Percentiles rank a stretch among this genome's conserved stretches.
These are phyloP conservation scores for Mitragyna speciosa DNA, from an alignment of 257 asterid genomes.

Conservation along the genomic window DNA sequence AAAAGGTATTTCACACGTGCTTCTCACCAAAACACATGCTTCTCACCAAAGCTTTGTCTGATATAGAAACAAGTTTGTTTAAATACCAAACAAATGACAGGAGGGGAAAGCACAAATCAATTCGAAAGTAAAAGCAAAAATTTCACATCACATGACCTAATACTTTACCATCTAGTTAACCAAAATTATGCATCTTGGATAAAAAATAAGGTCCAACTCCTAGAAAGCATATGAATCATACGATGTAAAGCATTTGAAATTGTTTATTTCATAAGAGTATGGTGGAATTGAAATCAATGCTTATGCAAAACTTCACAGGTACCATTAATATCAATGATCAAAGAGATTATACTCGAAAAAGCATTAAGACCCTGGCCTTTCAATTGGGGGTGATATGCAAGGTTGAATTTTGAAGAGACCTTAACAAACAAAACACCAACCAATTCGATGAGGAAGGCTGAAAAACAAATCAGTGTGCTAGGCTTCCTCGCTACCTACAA, in stretches of 20 bases:
- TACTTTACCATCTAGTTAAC: not conserved
- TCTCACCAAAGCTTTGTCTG: slow-evolving; percentile 79
- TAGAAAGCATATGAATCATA: not conserved
- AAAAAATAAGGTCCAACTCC: not conserved
- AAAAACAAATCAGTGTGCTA: not conserved
- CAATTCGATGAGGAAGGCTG: not conserved
- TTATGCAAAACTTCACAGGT: not conserved
- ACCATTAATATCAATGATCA: not conserved
- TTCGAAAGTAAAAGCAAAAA: not conserved
- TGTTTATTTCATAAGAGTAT: not conserved
- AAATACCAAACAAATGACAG: slow-evolving; percentile 12
- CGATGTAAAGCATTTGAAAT: not conserved
- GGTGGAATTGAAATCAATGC: not conserved
- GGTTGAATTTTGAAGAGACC: not conserved
- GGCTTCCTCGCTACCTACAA: not conserved
- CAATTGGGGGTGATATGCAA: not conserved
- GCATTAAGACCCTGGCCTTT: not conserved
- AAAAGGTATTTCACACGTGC: slow-evolving; percentile 93
- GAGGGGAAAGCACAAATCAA: not conserved
- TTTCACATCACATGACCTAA: not conserved
- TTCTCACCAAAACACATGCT: slow-evolving; percentile 87
- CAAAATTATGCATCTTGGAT: not conserved
- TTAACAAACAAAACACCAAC: not conserved
- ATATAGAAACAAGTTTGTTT: slow-evolving; percentile 21
- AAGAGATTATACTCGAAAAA: slow-evolving; percentile 1